These are phyloP conservation scores for Neurospora intermedia DNA, from an alignment of 495 filamentous ascomycete species.

Conservation along the genomic window DNA sequence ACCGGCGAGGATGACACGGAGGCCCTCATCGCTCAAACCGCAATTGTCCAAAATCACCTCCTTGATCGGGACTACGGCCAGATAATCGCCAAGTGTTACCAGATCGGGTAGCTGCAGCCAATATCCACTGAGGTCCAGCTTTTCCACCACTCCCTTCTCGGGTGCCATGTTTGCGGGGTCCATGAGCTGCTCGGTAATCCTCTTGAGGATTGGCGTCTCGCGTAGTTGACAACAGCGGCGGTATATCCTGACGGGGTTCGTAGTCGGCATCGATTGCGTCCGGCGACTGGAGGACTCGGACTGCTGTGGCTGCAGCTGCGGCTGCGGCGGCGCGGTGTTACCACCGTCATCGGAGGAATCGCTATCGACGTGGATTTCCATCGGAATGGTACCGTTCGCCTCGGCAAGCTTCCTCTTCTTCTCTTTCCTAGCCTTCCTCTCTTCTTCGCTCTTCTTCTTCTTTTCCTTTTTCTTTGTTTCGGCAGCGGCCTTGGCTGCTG, in stretches of 20 bases:
- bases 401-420: conserved; percentile 67
- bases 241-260: conserved; percentile 87
- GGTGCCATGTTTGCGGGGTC: conserved; percentile 49
- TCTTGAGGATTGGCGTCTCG: conserved; percentile 81
- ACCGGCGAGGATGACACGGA: conserved; percentile 77
- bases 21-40: conserved; percentile 71
- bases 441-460: conserved; percentile 83
- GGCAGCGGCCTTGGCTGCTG: conserved; percentile 14
- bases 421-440: conserved; percentile 77
- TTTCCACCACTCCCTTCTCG: conserved; percentile 60
- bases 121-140: conserved; percentile 74
- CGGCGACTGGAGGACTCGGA: conserved; percentile 28
- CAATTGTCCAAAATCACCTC: conserved; percentile 79
- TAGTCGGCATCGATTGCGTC: conserved; percentile 61
- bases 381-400: conserved; percentile 68
- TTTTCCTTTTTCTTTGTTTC: conserved; percentile 64
- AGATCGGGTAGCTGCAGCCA: conserved; percentile 74
- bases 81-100: conserved; percentile 79
- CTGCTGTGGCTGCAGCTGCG: background rate
- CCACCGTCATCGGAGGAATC: conserved; percentile 31
- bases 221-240: conserved; percentile 86
- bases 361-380: conserved; percentile 59
- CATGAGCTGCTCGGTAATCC: conserved; percentile 78
- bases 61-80: conserved; percentile 84
- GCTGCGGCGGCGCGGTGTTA: conserved; percentile 7